phyloP scores from a whole-genome alignment of 140 eudicot genomes.

The Erigeron philadelphicus region DNA sequence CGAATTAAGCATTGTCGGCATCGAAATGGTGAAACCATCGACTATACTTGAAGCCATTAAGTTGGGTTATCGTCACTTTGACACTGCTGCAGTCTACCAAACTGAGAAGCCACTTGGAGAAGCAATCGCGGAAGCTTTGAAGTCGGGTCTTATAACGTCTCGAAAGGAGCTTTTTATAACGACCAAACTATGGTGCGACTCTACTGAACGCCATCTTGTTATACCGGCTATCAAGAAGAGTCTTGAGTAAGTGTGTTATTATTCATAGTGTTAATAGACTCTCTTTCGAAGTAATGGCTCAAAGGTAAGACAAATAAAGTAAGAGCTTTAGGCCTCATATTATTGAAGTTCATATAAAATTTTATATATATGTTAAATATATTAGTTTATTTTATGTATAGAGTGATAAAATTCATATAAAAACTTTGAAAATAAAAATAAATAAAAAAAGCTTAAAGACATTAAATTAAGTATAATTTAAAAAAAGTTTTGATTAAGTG shows the following conservation, averaged over 20 bases:
- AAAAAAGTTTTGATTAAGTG: no score
- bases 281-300: no score
- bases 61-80: conserved; percentile 38
- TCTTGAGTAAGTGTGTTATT: conserved; percentile 21
- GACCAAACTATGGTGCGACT: conserved; percentile 32
- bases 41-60: conserved; percentile 30
- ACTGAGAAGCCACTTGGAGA: conserved; percentile 31
- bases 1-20: neutral
- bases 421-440: no score
- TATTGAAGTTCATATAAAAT: no score
- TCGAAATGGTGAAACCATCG: conserved; percentile 6
- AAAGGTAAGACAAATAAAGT: no score
- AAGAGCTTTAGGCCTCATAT: no score
- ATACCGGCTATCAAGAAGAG: conserved; percentile 35
- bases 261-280: no score
- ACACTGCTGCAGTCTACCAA: conserved; percentile 29
- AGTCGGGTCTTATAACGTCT: conserved; percentile 31
- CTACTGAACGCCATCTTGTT: conserved; percentile 31
- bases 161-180: conserved; percentile 35
- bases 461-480: no score
- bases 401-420: no score
- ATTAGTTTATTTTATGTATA: no score
- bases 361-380: no score
- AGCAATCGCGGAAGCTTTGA: conserved; percentile 30
- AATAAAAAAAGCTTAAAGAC: no score